Base-by-base conservation (phyloP, 2,329 filamentous ascomycete genomes). In the Zymoseptoria brevis region DNA sequence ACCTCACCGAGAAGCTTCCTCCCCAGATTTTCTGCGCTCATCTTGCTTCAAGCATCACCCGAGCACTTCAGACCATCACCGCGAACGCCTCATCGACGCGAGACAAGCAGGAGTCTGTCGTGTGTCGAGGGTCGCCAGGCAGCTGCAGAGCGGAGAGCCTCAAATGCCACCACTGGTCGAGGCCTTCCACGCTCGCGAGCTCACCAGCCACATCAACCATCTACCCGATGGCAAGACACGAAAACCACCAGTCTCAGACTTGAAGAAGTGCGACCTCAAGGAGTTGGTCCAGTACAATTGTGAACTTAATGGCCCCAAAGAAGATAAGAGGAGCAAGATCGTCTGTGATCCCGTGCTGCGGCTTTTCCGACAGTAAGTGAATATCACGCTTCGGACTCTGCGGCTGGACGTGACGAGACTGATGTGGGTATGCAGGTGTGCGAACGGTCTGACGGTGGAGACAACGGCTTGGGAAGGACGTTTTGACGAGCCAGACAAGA, bases 211-310 rank as follows among this genome's bases (percentile, higher is more conserved):
- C 62, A 72, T 85, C 64, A 80, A 84, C 65, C 75, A 74, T 52
- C 77, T 76, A 70, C 76, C 77, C 64, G 76, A 72, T 63, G 81
- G 73, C 74, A 77, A 81, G 68, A 71, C 74, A 55, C 80, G 81
- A 61, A 84, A 84, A 69, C 71, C 70, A n/a, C 73, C 77, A 16
- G 73, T 84, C 60, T 45, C 48, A 9, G 74, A 81, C 30, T 75
- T 87, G 5, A 70, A 75, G 57, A 60, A 64, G 41, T 87, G 84
- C 70, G 72, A 78, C 58, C 72, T 87, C 49, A 75, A 82, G 64
- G 82, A 86, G 69, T 72, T 87, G 71, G 74, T 83, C 53, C 84
- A 87, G 73, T 87, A 85, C 68, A 79, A 79, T 24, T 87, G 85
- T 72, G 79, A 83, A 68, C 73, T 83, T 8, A 74, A 78, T 8